Evolutionary conservation across 2,329 filamentous ascomycete genomes (phyloP).

Genomic region (Diaporthe australafricana): DNA sequence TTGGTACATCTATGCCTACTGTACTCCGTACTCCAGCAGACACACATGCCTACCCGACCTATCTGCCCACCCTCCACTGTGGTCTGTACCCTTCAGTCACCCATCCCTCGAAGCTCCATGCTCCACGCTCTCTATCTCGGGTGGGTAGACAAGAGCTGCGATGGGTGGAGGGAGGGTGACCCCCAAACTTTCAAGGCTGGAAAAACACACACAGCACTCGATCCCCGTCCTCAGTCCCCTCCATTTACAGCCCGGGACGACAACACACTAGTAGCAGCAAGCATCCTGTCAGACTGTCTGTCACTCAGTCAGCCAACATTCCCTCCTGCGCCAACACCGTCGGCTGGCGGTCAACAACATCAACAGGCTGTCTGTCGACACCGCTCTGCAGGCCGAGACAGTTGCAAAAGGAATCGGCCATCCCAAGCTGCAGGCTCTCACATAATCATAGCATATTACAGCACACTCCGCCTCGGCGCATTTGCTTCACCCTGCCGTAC

Average conservation of each 20-base stretch:
- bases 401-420: not conserved
- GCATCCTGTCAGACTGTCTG: not conserved
- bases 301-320: conserved; percentile 13
- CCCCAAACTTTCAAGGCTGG: not conserved
- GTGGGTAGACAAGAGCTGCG: not conserved
- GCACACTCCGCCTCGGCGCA: conserved; percentile 25
- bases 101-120: not conserved
- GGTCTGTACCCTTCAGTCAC: not conserved
- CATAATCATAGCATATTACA: conserved; percentile 16
- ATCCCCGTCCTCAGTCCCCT: no score
- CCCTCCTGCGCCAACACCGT: not conserved
- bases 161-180: not conserved
- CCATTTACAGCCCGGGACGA: no score
- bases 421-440: conserved; percentile 8
- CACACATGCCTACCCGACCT: not conserved
- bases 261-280: not conserved
- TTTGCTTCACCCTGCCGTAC: conserved; percentile 16
- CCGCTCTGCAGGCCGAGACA: conserved; percentile 1
- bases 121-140: not conserved
- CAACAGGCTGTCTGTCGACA: no score
- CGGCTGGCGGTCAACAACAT: conserved; percentile 13
- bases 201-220: no score
- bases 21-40: not conserved
- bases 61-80: not conserved
- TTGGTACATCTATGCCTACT: not conserved